Conservation (phyloP, 805 yeast species). For the Kodamaea nitidulidarum region DNA sequence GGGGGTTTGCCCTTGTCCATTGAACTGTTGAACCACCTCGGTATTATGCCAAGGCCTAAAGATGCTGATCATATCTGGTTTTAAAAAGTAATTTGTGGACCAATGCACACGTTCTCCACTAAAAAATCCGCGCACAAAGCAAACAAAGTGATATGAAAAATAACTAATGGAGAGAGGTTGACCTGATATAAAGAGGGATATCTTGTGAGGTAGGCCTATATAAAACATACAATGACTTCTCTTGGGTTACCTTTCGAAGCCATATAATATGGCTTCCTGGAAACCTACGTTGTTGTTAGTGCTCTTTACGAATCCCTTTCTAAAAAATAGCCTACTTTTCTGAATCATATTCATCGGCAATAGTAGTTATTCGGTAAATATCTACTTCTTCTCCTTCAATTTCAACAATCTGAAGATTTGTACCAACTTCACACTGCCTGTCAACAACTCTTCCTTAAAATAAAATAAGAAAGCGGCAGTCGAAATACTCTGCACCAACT, state of each 20-base stretch:
- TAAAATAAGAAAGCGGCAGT: conserved; percentile 89
- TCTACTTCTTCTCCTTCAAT: conserved; percentile 15
- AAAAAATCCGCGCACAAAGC: background rate
- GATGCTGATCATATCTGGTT: conserved; percentile 14
- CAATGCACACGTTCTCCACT: conserved; percentile 1
- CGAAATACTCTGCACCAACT: conserved; percentile 75
- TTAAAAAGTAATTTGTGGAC: background rate
- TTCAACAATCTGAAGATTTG: conserved; percentile 33
- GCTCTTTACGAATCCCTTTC: no score
- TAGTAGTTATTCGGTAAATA: background rate
- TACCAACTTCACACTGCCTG: conserved; percentile 53
- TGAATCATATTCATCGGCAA: no score
- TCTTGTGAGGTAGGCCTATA: no score
- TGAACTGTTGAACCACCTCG: conserved; percentile 7
- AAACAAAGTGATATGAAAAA: background rate
- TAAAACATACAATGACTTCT: no score
- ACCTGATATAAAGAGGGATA: no score
- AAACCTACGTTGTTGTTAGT: no score
- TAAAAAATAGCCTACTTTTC: no score
- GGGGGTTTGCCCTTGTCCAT: conserved; percentile 16
- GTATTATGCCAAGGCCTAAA: conserved; percentile 11
- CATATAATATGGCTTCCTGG: no score
- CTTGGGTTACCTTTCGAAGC: no score
- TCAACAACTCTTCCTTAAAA: conserved; percentile 81
- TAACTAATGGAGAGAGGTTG: no score